Percentiles rank a stretch among this genome's conserved stretches.
Evolutionary conservation across 2,329 filamentous ascomycete species (phyloP).

Genomic region (Plectosphaerella plurivora): DNA sequence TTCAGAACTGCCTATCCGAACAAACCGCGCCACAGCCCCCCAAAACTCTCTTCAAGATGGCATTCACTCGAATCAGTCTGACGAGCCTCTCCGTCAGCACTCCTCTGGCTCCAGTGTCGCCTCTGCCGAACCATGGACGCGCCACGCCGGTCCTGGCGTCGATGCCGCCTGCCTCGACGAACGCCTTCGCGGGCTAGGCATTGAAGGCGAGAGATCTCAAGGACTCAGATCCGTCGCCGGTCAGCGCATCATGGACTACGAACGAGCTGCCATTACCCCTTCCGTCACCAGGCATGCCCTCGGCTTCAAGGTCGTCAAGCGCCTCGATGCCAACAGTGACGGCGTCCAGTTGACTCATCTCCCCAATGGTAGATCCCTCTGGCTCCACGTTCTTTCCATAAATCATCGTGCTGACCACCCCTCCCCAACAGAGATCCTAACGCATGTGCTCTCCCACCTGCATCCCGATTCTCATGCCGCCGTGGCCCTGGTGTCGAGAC

Average conservation of each 20-base stretch:
- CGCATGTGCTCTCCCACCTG: slow-evolving; percentile 85
- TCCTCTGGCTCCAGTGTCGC: slow-evolving; percentile 24
- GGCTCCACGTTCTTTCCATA: slow-evolving; percentile 8
- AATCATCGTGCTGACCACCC: slow-evolving; percentile 3
- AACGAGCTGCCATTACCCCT: slow-evolving; percentile 48
- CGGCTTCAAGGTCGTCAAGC: slow-evolving; percentile 53
- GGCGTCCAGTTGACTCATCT: slow-evolving; percentile 52
- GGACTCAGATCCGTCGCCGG: slow-evolving; percentile 28
- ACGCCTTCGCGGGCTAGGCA: slow-evolving; percentile 48
- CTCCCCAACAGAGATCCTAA: slow-evolving; percentile 70
- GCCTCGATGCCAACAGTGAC: slow-evolving; percentile 29
- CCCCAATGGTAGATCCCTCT: slow-evolving; percentile 68
- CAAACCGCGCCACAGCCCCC: slow-evolving; percentile 27
- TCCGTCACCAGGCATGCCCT: slow-evolving; percentile 40
- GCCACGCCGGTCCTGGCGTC: slow-evolving; percentile 19
- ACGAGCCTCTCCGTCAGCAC: slow-evolving; percentile 27
- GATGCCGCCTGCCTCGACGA: slow-evolving; percentile 42
- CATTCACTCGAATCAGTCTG: slow-evolving; percentile 39
- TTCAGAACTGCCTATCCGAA: slow-evolving; percentile 36
- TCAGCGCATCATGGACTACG: slow-evolving; percentile 56
- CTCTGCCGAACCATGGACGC: not conserved
- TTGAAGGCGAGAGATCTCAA: slow-evolving; percentile 16
- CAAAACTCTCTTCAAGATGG: slow-evolving; percentile 50
- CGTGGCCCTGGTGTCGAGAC: slow-evolving; percentile 80
- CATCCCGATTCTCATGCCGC: slow-evolving; percentile 78